These are phyloP conservation scores for Ascochyta clinopodiicola DNA, from an alignment of 2,329 filamentous ascomycete genomes.

Conservation along the genomic window DNA sequence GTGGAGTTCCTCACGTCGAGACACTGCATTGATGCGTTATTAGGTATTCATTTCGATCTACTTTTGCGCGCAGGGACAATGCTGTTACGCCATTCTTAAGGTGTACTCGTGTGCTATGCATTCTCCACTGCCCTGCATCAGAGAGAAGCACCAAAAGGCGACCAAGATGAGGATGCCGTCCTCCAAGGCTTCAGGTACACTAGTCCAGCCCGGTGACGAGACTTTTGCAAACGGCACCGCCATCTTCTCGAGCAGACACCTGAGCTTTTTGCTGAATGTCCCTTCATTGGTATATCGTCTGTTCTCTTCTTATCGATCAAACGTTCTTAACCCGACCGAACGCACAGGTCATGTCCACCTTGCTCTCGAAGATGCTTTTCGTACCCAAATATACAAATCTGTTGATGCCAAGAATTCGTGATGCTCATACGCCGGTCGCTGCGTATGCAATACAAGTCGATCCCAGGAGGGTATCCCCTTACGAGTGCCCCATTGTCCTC, in stretches of 20 bases:
- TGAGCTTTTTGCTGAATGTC: not conserved
- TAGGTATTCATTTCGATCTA: not conserved
- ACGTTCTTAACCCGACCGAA: not conserved
- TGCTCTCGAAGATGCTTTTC: not conserved
- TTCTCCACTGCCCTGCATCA: conserved; percentile 15
- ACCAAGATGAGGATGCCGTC: not conserved
- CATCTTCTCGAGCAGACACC: not conserved
- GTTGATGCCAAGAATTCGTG: not conserved
- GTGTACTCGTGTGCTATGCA: not conserved
- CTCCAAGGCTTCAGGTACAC: not conserved
- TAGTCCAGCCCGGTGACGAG: not conserved
- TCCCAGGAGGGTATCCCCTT: not conserved
- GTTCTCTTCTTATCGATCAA: not conserved
- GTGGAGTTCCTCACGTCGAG: not conserved
- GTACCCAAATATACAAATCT: not conserved
- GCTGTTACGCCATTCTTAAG: not conserved
- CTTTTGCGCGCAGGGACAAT: not conserved
- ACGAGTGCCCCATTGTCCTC: not conserved
- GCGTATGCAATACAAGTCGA: not conserved
- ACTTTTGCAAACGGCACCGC: not conserved
- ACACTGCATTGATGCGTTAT: not conserved
- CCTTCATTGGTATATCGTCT: not conserved
- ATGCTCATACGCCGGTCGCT: not conserved
- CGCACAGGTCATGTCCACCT: not conserved
- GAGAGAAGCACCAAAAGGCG: not conserved